Evolutionary conservation across 2,329 filamentous ascomycete species (phyloP).

Genomic region (Incumbomyces lentus): DNA sequence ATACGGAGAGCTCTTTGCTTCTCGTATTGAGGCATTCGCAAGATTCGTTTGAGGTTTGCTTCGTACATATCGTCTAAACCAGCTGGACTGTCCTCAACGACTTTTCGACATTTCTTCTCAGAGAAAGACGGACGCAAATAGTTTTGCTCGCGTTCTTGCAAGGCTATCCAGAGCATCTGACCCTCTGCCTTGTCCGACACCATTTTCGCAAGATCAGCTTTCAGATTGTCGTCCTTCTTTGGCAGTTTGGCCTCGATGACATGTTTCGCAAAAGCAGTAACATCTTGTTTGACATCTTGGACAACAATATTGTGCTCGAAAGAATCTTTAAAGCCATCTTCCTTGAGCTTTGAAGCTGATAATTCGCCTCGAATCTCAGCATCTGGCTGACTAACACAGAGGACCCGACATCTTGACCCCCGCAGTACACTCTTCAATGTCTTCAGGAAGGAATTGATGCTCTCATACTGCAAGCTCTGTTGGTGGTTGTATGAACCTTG

Average conservation of each 20-base stretch:
- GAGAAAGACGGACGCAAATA: background rate
- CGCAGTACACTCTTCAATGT: background rate
- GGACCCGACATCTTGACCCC: background rate
- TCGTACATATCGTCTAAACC: background rate
- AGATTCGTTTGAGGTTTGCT: constrained; percentile 1
- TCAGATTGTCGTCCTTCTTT: background rate
- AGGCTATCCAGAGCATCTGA: constrained; percentile 1
- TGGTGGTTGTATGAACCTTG: background rate
- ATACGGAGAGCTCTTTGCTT: background rate
- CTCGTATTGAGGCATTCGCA: background rate
- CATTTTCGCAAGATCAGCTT: background rate
- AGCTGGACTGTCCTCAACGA: background rate
- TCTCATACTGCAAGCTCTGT: background rate
- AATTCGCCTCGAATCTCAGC: background rate
- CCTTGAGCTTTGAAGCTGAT: background rate
- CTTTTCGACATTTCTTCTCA: background rate
- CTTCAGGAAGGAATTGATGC: background rate
- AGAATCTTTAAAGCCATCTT: background rate
- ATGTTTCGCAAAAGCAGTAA: background rate
- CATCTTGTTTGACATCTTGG: background rate
- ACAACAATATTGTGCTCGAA: background rate
- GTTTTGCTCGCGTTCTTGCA: background rate
- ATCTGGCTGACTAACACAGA: constrained; percentile 2
- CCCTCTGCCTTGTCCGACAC: constrained; percentile 2
- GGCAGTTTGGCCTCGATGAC: background rate